phyloP scores from a whole-genome alignment of 2,329 filamentous ascomycete genomes.

The Boeremia exigua region DNA sequence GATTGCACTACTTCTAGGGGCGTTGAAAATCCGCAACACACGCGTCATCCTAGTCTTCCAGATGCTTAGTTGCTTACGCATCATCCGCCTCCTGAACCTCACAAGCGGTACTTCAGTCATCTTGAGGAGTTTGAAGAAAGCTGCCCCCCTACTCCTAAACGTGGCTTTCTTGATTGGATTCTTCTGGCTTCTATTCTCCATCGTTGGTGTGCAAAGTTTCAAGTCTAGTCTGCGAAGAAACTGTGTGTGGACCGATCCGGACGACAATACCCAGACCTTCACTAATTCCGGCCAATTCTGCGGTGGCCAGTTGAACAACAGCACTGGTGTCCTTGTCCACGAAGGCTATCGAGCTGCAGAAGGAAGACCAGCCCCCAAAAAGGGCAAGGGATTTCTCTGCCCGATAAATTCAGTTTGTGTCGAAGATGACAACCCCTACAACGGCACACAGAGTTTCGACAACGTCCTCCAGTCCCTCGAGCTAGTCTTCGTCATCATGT shows the following conservation, averaged over 20 bases:
- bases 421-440: slow-evolving; percentile 78
- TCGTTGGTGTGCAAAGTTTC: slow-evolving; percentile 96
- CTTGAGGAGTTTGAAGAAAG: slow-evolving; percentile 91
- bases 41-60: slow-evolving; percentile 87
- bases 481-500: slow-evolving; percentile 97
- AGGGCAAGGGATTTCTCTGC: slow-evolving; percentile 83
- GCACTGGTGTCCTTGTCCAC: slow-evolving; percentile 46
- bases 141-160: slow-evolving; percentile 86
- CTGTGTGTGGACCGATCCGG: slow-evolving; percentile 61
- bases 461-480: slow-evolving; percentile 92
- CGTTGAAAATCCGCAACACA: slow-evolving; percentile 70
- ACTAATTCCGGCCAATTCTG: slow-evolving; percentile 74
- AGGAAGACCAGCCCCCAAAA: slow-evolving; percentile 52
- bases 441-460: slow-evolving; percentile 90
- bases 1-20: slow-evolving; percentile 80
- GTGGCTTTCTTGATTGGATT: slow-evolving; percentile 94
- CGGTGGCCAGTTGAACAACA: slow-evolving; percentile 76
- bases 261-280: slow-evolving; percentile 56
- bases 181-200: slow-evolving; percentile 97
- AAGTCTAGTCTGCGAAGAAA: slow-evolving; percentile 58
- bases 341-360: slow-evolving; percentile 70
- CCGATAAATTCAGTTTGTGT: slow-evolving; percentile 83
- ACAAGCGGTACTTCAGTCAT: slow-evolving; percentile 96
- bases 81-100: slow-evolving; percentile 85
- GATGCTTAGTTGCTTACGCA: slow-evolving; percentile 95